Evolutionary conservation across 1,284 basidiomycete species (phyloP), one percentile per base, ranked within the genome.

Genomic region (Ustilago trichophora): DNA sequence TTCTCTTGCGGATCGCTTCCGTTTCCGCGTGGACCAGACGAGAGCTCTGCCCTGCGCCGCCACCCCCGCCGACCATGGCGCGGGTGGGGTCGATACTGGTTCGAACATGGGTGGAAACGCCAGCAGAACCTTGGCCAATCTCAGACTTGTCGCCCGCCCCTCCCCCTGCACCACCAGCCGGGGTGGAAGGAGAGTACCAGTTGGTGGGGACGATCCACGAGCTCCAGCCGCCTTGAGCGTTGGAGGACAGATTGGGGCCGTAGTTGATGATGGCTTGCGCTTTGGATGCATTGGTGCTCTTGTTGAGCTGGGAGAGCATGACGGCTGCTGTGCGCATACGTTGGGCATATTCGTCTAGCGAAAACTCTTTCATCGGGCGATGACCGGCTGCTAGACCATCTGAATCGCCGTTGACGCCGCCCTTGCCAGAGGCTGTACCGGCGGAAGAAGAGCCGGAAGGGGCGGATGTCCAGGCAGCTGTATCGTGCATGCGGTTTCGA

Each of bases 321-420:
- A 98, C 90, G 4, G 96, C 95, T 1, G 95, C 95, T 10, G 93
- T 98, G 13, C 92, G 89, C 95, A 98, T 98, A 36, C 95, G 88
- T 76, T 97, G 92, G 0, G 95, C 95, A 80, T 98, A 98, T 73
- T 98, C 95, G 77, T 98, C 94, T 25, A 98, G 64, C 11, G 77
- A 77, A 36, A 80, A 77, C 41, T 69, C 66, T 10, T 62, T 54
- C 57, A 54, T 56, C 13, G 65, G 62, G 50, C 72, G 40, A 29
- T 57, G 47, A 15, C 64, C 51, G 3, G 59, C 59, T 24, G 53
- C 60, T 8, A 56, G 38, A 5, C 29, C 34, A 24, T 52, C 60
- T 2, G 41, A 16, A 3, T 47, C 16, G n/a, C 37, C 52, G 19
- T 41, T 42, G 15, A 27, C 29, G 3, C 24, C 38, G n/a, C n/a